phyloP scores from a whole-genome alignment of 2,329 filamentous ascomycete genomes.

The Aspergillus novoparasiticus region DNA sequence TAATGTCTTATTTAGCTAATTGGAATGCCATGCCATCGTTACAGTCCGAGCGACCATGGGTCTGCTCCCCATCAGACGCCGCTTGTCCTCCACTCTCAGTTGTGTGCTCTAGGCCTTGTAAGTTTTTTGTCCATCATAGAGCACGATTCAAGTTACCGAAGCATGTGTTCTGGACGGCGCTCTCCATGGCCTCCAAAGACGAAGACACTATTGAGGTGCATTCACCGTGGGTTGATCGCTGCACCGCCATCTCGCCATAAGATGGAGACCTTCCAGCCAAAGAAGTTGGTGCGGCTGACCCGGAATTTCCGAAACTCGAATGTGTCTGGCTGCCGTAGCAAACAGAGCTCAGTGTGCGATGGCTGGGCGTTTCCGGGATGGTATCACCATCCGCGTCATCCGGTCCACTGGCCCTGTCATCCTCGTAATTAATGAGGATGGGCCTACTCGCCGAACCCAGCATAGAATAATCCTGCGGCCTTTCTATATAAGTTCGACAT shows the following conservation, averaged over 20 bases:
- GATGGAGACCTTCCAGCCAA: neutral
- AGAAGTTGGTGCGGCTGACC: neutral
- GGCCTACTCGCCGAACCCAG: neutral
- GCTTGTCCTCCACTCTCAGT: neutral
- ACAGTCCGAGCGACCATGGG: neutral
- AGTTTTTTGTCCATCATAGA: neutral
- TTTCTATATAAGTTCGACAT: neutral
- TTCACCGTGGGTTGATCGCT: neutral
- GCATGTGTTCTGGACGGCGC: neutral
- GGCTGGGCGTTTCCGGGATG: neutral
- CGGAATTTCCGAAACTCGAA: neutral
- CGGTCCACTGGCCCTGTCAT: neutral
- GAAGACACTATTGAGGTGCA: neutral
- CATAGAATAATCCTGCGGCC: neutral
- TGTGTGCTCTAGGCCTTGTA: rapidly evolving
- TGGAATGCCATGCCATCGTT: neutral
- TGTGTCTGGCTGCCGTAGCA: neutral
- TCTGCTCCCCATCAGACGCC: neutral
- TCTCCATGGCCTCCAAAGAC: neutral
- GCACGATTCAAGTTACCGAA: neutral
- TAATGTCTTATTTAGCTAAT: neutral
- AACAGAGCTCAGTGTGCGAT: neutral
- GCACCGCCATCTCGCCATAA: neutral
- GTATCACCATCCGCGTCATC: neutral
- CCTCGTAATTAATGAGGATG: neutral